Conservation (phyloP, 306 rosid species). For the Quillaja saponaria region DNA sequence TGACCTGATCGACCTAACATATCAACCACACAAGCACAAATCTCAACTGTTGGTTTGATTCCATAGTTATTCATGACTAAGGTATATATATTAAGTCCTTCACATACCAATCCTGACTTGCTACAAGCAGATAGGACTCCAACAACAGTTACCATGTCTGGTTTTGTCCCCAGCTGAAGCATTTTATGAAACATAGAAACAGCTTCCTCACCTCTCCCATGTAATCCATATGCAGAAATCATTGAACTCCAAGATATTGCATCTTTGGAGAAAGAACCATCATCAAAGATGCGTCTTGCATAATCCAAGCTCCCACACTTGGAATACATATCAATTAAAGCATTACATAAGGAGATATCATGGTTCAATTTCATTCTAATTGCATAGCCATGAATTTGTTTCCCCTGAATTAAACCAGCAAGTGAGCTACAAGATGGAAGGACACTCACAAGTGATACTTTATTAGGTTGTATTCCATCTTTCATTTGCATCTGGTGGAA, state of each 20-base stretch:
- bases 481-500: constrained; percentile 62
- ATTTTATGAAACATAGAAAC: constrained; percentile 50
- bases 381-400: constrained; percentile 68
- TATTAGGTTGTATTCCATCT: constrained; percentile 61
- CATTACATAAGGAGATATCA: constrained; percentile 56
- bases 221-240: constrained; percentile 75
- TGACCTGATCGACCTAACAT: constrained; percentile 67
- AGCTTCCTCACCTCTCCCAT: constrained; percentile 74
- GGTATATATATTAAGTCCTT: constrained; percentile 66
- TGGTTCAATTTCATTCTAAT: constrained; percentile 47
- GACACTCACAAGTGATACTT: constrained; percentile 63
- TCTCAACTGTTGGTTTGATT: constrained; percentile 67
- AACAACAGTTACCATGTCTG: constrained; percentile 71
- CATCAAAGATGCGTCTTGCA: constrained; percentile 57
- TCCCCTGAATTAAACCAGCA: constrained; percentile 58
- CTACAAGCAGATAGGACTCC: constrained; percentile 77
- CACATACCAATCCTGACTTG: constrained; percentile 65
- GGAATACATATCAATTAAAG: constrained; percentile 75
- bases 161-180: constrained; percentile 56
- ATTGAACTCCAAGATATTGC: constrained; percentile 74
- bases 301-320: constrained; percentile 75
- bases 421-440: constrained; percentile 70
- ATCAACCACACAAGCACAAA: constrained; percentile 77
- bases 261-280: constrained; percentile 49
- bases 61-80: constrained; percentile 36